Evolutionary conservation across 441 rosid genomes (phyloP).

Genomic region (Lagerstroemia fauriei): DNA sequence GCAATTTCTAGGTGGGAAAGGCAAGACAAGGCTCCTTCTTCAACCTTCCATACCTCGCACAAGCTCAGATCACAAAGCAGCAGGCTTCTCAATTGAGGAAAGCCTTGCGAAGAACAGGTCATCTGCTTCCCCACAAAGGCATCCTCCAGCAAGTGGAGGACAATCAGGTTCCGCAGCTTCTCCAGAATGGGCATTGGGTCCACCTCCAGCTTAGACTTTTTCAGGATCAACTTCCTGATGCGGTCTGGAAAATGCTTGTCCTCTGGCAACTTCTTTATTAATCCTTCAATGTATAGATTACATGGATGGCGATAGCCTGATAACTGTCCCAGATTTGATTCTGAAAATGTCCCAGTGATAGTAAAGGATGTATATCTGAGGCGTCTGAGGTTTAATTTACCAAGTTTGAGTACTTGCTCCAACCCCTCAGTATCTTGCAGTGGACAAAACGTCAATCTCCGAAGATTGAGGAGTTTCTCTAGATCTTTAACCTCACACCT

Average conservation of each 20-base stretch:
- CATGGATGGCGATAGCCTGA: slow-evolving; percentile 17
- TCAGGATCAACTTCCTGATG: slow-evolving; percentile 13
- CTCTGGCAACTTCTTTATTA: slow-evolving; percentile 5
- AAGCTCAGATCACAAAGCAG: slow-evolving; percentile 14
- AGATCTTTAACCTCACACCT: slow-evolving; percentile 1
- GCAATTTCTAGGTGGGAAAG: slow-evolving; percentile 35
- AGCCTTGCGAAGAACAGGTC: slow-evolving; percentile 29
- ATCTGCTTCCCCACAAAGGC: slow-evolving; percentile 13
- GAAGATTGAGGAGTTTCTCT: slow-evolving; percentile 14
- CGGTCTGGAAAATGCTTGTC: slow-evolving; percentile 6
- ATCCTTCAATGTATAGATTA: slow-evolving; percentile 9
- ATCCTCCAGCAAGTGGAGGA: background rate
- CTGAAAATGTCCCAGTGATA: background rate
- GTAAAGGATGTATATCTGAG: slow-evolving; percentile 9
- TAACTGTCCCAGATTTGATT: background rate
- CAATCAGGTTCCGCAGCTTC: slow-evolving; percentile 21
- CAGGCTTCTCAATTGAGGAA: slow-evolving; percentile 26
- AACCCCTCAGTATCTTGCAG: background rate
- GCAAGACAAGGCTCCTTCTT: slow-evolving; percentile 42
- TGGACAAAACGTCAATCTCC: slow-evolving; percentile 12
- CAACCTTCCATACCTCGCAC: slow-evolving; percentile 43
- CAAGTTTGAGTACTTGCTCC: background rate
- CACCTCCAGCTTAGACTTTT: slow-evolving; percentile 12
- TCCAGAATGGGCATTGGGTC: slow-evolving; percentile 18
- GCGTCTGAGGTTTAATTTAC: background rate